Evolutionary conservation across 768 basidiomycete species (phyloP).

Genomic region (Xerocomellus intermedius): DNA sequence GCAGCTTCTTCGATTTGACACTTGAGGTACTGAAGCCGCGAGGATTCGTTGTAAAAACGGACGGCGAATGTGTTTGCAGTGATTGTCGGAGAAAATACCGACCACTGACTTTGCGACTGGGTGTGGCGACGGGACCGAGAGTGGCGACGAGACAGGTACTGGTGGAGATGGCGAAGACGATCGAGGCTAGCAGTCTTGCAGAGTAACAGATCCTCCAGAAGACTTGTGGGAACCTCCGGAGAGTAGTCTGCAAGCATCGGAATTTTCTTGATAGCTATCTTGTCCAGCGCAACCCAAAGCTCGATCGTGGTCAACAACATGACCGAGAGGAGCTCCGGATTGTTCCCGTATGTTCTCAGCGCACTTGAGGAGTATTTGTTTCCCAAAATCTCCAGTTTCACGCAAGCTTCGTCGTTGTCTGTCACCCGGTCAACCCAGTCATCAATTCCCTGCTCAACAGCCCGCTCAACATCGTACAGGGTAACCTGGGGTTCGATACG

Average conservation of each 20-base stretch:
- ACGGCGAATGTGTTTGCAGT: conserved; percentile 30
- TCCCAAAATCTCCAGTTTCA: conserved; percentile 28
- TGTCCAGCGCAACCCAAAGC: conserved; percentile 50
- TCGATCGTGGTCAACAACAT: conserved; percentile 47
- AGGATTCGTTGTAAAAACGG: conserved; percentile 34
- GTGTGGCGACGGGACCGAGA: conserved; percentile 22
- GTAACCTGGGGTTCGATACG: conserved; percentile 10
- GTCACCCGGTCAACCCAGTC: conserved; percentile 31
- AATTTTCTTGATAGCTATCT: conserved; percentile 28
- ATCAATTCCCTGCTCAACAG: conserved; percentile 32
- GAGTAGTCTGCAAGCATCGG: conserved; percentile 45
- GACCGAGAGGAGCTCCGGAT: conserved; percentile 37
- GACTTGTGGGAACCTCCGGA: conserved; percentile 39
- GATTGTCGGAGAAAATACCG: conserved; percentile 35
- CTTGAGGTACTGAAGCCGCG: conserved; percentile 26
- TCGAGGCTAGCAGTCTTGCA: conserved; percentile 27
- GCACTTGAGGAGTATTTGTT: conserved; percentile 29
- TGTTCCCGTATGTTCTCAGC: conserved; percentile 26
- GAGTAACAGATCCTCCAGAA: conserved; percentile 45
- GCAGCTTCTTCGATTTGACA: conserved; percentile 32
- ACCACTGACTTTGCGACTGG: conserved; percentile 26
- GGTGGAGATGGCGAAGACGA: conserved; percentile 27
- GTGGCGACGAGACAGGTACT: conserved; percentile 35
- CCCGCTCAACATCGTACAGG: conserved; percentile 39
- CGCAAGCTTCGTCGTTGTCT: conserved; percentile 22